These are phyloP conservation scores for Phytophthora agathidicida DNA, from an alignment of 352 stramenopile genomes.

Conservation along the genomic window DNA sequence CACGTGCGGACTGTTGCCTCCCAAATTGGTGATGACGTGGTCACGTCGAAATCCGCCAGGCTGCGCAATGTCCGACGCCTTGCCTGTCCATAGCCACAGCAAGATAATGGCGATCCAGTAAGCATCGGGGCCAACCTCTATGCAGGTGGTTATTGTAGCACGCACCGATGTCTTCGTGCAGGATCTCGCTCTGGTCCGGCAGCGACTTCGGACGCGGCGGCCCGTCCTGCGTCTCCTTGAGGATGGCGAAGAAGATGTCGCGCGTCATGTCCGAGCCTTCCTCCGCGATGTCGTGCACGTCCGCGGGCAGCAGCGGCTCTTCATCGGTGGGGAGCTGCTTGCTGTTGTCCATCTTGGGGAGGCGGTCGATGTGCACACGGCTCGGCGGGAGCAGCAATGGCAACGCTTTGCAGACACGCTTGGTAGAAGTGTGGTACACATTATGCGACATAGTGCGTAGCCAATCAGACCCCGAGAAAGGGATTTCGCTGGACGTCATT, in stretches of 20 bases:
- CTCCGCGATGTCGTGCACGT: slow-evolving; percentile 58
- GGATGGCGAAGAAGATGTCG: slow-evolving; percentile 71
- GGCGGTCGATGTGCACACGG: slow-evolving; percentile 3
- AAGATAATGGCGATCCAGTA: no score
- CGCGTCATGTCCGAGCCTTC: slow-evolving; percentile 73
- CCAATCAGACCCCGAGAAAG: neutral
- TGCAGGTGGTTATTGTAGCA: neutral
- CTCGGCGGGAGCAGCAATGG: slow-evolving; percentile 20
- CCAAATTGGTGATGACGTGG: slow-evolving; percentile 52
- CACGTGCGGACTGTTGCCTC: slow-evolving; percentile 35
- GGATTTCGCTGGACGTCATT: slow-evolving; percentile 24
- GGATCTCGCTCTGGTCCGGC: slow-evolving; percentile 58
- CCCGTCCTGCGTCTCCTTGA: slow-evolving; percentile 56
- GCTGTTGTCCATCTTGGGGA: slow-evolving; percentile 10
- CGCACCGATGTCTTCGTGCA: slow-evolving; percentile 61
- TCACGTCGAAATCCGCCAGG: slow-evolving; percentile 61
- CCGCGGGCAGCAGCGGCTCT: slow-evolving; percentile 35
- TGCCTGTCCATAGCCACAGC: slow-evolving; percentile 27
- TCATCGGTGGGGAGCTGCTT: slow-evolving; percentile 18
- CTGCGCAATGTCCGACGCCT: slow-evolving; percentile 59
- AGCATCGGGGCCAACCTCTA: neutral
- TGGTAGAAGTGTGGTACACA: neutral
- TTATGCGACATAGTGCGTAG: slow-evolving; percentile 15
- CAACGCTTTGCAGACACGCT: neutral
- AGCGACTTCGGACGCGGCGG: slow-evolving; percentile 48